Percentiles rank a stretch among this genome's conserved stretches.
Conservation (phyloP, 305 asterid genomes). For the Fraxinus angustifolia region DNA sequence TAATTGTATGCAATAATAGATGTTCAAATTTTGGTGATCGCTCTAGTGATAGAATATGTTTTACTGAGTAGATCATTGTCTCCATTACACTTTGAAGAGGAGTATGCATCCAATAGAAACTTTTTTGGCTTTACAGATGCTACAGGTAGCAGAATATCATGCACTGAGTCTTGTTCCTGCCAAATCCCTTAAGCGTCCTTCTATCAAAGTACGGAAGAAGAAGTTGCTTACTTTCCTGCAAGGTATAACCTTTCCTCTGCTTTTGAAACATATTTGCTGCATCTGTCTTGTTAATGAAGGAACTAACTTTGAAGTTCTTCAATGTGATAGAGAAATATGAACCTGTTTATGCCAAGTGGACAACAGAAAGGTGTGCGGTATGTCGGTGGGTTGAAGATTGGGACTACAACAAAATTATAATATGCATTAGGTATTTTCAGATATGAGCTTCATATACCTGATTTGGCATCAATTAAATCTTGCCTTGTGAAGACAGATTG, state of each 20-base stretch:
- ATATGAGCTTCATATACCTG: neutral
- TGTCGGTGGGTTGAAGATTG: constrained; percentile 99
- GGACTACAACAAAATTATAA: constrained; percentile 96
- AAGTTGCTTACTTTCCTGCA: constrained; percentile 77
- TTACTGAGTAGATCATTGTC: neutral
- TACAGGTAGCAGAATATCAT: constrained; percentile 83
- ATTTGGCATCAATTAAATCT: neutral
- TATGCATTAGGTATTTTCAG: constrained; percentile 73
- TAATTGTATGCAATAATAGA: neutral
- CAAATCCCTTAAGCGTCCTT: constrained; percentile 76
- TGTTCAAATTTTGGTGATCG: neutral
- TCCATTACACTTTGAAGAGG: neutral
- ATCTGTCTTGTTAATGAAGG: constrained; percentile 14
- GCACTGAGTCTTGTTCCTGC: constrained; percentile 68
- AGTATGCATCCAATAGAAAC: neutral
- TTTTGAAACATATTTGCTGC: constrained; percentile 21
- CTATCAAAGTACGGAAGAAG: constrained; percentile 86
- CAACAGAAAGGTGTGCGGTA: constrained; percentile 99
- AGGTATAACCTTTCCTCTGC: constrained; percentile 44
- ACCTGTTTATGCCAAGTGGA: constrained; percentile 93
- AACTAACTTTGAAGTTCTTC: constrained; percentile 21
- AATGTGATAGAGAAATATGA: constrained; percentile 70
- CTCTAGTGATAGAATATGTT: constrained; percentile 4
- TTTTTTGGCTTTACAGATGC: constrained; percentile 59
- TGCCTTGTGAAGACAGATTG: neutral